A percentile compares a stretch with the other conserved stretches of the same genome.
Evolutionary conservation across 1,284 basidiomycete species (phyloP).

Genomic region (Hemileccinum hortonii): DNA sequence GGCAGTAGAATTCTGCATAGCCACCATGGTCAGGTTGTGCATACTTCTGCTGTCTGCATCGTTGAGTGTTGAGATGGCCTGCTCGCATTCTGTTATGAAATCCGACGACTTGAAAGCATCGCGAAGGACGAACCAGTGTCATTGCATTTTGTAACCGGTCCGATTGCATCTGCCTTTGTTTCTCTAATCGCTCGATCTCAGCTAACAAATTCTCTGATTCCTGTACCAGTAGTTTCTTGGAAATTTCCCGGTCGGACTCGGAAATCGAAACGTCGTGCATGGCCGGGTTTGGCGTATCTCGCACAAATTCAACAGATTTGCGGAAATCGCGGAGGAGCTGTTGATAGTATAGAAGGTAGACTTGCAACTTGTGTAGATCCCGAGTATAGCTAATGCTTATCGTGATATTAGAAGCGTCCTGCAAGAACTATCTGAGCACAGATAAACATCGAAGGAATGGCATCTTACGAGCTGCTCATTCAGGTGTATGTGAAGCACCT

Average conservation of each 20-base stretch:
- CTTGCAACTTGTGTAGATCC: constrained; percentile 53
- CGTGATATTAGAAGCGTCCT: constrained; percentile 43
- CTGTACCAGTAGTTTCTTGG: constrained; percentile 34
- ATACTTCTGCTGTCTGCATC: constrained; percentile 50
- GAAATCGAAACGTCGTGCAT: constrained; percentile 28
- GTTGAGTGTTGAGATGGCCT: constrained; percentile 52
- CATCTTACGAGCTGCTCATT: constrained; percentile 39
- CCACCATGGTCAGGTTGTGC: constrained; percentile 47
- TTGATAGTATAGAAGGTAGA: constrained; percentile 53
- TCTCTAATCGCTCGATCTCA: constrained; percentile 48
- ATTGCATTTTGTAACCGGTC: constrained; percentile 52
- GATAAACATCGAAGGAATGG: background rate
- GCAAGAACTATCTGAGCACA: constrained; percentile 1
- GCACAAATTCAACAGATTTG: constrained; percentile 51
- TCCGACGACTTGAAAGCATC: background rate
- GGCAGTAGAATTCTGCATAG: constrained; percentile 46
- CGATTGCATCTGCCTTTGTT: constrained; percentile 42
- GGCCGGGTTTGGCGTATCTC: constrained; percentile 46
- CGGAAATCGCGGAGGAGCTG: constrained; percentile 55
- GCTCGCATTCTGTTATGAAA: constrained; percentile 4
- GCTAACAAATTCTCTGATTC: constrained; percentile 45
- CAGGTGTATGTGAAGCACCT: constrained; percentile 49
- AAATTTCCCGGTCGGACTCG: constrained; percentile 14
- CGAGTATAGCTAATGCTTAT: constrained; percentile 41
- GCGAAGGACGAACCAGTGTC: constrained; percentile 37